Conservation (phyloP, 148 eudicot genomes). For the Amaranthus hypochondriacus region DNA sequence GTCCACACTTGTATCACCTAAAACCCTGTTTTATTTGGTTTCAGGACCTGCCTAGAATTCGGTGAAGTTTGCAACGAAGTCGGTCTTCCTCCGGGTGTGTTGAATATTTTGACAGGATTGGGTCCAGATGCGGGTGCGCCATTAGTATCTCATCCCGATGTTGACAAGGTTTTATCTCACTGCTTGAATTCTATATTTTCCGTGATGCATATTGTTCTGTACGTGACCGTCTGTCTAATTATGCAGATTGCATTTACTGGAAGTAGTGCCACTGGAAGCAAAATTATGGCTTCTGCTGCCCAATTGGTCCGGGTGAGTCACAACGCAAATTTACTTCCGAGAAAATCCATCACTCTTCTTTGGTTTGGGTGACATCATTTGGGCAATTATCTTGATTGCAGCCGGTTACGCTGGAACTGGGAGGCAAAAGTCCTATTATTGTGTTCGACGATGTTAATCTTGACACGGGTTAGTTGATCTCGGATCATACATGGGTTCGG, state of each 20-base stretch:
- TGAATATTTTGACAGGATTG: slow-evolving; percentile 82
- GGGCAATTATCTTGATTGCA: slow-evolving; percentile 30
- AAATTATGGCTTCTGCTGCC: slow-evolving; percentile 91
- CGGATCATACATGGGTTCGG: neutral
- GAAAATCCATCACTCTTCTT: neutral
- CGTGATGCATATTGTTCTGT: neutral
- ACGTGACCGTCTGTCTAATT: slow-evolving; percentile 14
- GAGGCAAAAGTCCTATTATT: slow-evolving; percentile 96
- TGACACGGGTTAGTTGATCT: slow-evolving; percentile 65
- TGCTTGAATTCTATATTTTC: neutral
- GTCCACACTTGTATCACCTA: neutral
- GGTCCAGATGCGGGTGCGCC: slow-evolving; percentile 97
- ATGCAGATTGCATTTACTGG: slow-evolving; percentile 92
- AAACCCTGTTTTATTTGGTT: slow-evolving; percentile 1
- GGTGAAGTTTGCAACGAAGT: slow-evolving; percentile 78
- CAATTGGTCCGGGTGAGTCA: slow-evolving; percentile 67
- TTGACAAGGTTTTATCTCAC: slow-evolving; percentile 70
- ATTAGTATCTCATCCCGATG: slow-evolving; percentile 85
- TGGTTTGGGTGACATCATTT: slow-evolving; percentile 8
- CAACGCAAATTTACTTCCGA: neutral
- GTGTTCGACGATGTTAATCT: slow-evolving; percentile 95
- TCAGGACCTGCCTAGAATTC: slow-evolving; percentile 92
- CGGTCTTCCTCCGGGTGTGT: slow-evolving; percentile 85
- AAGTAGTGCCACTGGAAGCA: slow-evolving; percentile 89
- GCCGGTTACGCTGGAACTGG: slow-evolving; percentile 97